Conservation (phyloP, 2,329 filamentous ascomycete species). For the Pezicula neosporulosa region DNA sequence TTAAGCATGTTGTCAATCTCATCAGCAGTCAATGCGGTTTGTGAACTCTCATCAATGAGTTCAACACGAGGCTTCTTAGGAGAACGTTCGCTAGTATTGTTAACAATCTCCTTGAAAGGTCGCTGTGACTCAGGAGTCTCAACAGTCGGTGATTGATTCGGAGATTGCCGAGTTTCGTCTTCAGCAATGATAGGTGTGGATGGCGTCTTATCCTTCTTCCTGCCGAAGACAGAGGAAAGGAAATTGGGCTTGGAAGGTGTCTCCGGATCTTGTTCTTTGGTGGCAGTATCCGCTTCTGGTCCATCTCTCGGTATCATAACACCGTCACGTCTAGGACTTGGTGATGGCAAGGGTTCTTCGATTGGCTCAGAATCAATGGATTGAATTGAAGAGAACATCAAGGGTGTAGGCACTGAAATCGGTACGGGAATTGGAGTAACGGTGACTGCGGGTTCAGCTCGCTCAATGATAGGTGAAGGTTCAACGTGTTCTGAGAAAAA, state of each 20-base stretch:
- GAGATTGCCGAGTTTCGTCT: slow-evolving; percentile 58
- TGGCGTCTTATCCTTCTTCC: slow-evolving; percentile 38
- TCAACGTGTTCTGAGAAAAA: not conserved
- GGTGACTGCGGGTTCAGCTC: not conserved
- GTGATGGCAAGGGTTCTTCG: slow-evolving; percentile 29
- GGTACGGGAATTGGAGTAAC: not conserved
- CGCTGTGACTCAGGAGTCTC: slow-evolving; percentile 53
- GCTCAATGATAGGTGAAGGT: not conserved
- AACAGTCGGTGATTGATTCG: slow-evolving; percentile 44
- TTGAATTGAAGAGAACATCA: slow-evolving; percentile 26
- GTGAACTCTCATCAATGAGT: slow-evolving; percentile 69
- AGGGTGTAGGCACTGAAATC: slow-evolving; percentile 17
- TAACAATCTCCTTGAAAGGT: slow-evolving; percentile 61
- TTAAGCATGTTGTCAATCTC: slow-evolving; percentile 75
- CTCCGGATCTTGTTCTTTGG: slow-evolving; percentile 29
- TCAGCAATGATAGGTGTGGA: slow-evolving; percentile 54
- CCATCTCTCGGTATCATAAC: slow-evolving; percentile 52
- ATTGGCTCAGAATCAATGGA: slow-evolving; percentile 26
- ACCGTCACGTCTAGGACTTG: slow-evolving; percentile 50
- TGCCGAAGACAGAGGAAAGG: slow-evolving; percentile 40
- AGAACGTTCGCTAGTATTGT: slow-evolving; percentile 45
- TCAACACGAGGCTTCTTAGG: slow-evolving; percentile 36
- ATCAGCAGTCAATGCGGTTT: slow-evolving; percentile 79
- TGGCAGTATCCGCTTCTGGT: slow-evolving; percentile 25
- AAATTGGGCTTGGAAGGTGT: slow-evolving; percentile 36